Percentiles rank a stretch among this genome's conserved stretches.
phyloP scores from a whole-genome alignment of 1,284 basidiomycete genomes.

The Sporisorium reilianum region DNA sequence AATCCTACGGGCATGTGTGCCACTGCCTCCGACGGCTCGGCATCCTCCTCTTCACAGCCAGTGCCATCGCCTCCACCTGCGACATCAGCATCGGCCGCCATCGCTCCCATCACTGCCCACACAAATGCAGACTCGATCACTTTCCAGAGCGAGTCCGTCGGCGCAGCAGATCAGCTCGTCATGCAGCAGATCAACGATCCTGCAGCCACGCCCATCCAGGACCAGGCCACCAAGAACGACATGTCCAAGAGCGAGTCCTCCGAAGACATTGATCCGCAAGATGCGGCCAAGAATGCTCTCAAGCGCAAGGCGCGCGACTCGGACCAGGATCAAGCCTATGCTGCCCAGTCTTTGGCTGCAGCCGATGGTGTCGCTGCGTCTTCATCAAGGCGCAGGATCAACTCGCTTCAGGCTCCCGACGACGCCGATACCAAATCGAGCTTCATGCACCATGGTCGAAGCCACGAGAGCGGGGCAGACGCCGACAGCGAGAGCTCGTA shows the following conservation, averaged over 20 bases:
- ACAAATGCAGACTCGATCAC: constrained; percentile 18
- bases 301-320: constrained; percentile 34
- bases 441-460: constrained; percentile 30
- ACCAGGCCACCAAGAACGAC: constrained; percentile 8
- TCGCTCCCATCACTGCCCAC: constrained; percentile 25
- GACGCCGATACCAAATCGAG: constrained; percentile 13
- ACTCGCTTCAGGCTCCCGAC: background rate
- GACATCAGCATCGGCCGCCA: constrained; percentile 10
- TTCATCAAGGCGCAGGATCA: constrained; percentile 17
- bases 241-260: constrained; percentile 21
- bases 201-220: constrained; percentile 16
- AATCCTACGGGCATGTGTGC: constrained; percentile 22
- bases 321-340: constrained; percentile 24
- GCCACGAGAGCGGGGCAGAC: constrained; percentile 47
- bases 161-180: constrained; percentile 20
- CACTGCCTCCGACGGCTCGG: constrained; percentile 8
- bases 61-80: constrained; percentile 3
- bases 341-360: background rate
- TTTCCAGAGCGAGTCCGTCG: constrained; percentile 21
- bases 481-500: constrained; percentile 50
- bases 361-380: constrained; percentile 3
- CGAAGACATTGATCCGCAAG: constrained; percentile 37
- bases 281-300: constrained; percentile 27
- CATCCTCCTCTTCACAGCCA: constrained; percentile 10
- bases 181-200: constrained; percentile 16